These are phyloP conservation scores for Citrus australasica DNA, from an alignment of 345 rosid species.

Conservation along the genomic window DNA sequence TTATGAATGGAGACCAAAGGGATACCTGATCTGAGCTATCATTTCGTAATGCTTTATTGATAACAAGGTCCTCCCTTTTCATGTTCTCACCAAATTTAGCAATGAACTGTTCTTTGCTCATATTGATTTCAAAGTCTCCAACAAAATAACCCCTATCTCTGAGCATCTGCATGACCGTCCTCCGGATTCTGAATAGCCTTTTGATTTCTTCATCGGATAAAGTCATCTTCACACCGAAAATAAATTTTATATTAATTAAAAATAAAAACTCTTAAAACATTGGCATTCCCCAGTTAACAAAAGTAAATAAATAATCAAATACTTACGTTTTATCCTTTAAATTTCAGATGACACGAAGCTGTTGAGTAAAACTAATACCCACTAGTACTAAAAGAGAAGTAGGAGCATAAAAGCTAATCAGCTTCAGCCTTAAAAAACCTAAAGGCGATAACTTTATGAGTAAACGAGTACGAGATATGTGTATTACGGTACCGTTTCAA, in stretches of 20 bases:
- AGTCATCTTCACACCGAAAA: slow-evolving; percentile 37
- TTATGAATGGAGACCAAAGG: background rate
- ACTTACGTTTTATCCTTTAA: background rate
- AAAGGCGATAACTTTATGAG: background rate
- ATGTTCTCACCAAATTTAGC: slow-evolving; percentile 65
- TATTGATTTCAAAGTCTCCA: slow-evolving; percentile 54
- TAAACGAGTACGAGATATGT: background rate
- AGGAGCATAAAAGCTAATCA: background rate
- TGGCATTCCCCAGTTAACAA: background rate
- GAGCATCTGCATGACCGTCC: slow-evolving; percentile 79
- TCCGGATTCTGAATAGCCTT: slow-evolving; percentile 57
- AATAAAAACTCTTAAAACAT: background rate
- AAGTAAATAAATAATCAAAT: background rate
- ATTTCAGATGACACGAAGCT: background rate
- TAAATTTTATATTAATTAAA: background rate
- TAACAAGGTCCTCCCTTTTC: slow-evolving; percentile 88
- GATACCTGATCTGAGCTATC: slow-evolving; percentile 65
- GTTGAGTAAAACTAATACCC: background rate
- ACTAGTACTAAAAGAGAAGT: background rate
- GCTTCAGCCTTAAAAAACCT: background rate
- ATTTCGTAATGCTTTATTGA: slow-evolving; percentile 52
- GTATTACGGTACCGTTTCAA: background rate
- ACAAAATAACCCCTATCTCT: slow-evolving; percentile 75
- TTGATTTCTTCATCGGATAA: slow-evolving; percentile 65
- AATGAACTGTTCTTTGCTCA: slow-evolving; percentile 46